Base-by-base conservation (phyloP, 2,329 filamentous ascomycete genomes). In the Pleoardoris graminearum region DNA sequence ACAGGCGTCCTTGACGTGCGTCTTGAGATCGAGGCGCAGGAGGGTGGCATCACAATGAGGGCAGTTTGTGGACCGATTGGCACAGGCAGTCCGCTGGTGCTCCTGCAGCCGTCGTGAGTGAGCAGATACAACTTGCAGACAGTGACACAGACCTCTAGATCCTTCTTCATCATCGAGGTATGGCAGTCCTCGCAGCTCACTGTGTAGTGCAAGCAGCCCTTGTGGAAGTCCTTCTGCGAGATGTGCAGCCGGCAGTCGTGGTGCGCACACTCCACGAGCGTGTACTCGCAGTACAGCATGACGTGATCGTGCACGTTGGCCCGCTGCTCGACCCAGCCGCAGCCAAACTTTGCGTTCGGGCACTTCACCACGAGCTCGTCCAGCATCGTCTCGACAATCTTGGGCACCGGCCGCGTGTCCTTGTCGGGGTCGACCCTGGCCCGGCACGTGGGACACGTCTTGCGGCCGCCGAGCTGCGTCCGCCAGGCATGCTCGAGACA, bases 361-460 rank as follows among this genome's bases (percentile, higher is more conserved):
- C 84, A 87, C 54, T 78, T 80, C 50, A 86, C 84, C 16, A 78
- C 67, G 33, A 87, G 76, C 54, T 85, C 84, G 59, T 85, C 81
- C 54, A 85, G 79, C 77, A 87, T 85, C 53, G 82, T 83, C 62
- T 78, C 76, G 55, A 87, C 65, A 33, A 86, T 76, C 62, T 80
- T 80, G 48, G 81, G 82, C 27, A 82, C 80, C 1, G 67, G 63
- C 16, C 66, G 58, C 7, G 65, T 51, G 36, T 69, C 65, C 37
- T 55, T 56, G 29, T 67, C 54, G 42, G 58, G 41, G 23, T 75
- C 70, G 10, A 73, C 70, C 35, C 77, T 74, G 36, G 77, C 76
- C 33, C 84, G 80, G 65, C 84, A 86, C 3, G 80, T 80, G 41
- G 84, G 84, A 71, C 84, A 86, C 29, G 74, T 76, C 61, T 70